Conservation (phyloP, 306 rosid genomes). For the Psophocarpus tetragonolobus region DNA sequence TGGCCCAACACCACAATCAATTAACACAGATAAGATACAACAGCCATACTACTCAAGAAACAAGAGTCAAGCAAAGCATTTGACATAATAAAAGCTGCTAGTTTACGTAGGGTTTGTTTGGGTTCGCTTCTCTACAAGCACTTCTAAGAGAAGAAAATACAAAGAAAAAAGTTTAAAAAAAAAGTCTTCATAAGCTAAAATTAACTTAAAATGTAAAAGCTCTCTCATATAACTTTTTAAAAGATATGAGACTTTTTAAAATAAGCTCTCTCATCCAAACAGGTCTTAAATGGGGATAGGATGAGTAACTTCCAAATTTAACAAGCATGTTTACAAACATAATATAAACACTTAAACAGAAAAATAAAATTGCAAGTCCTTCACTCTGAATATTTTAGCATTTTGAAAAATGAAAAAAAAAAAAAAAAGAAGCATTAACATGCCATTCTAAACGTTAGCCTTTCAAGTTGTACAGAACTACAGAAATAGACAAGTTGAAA, state of each 20-base stretch:
- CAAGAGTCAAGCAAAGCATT: not conserved
- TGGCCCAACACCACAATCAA: constrained; percentile 24
- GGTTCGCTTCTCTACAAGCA: too few species aligned
- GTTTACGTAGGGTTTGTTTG: too few species aligned
- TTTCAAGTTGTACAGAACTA: not conserved
- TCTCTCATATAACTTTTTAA: too few species aligned
- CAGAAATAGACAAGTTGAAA: constrained; percentile 7
- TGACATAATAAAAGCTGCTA: not conserved
- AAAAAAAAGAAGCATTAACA: not conserved
- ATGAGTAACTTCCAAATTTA: not conserved
- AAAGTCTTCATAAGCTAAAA: too few species aligned
- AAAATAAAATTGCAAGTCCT: not conserved
- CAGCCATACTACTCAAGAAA: constrained; percentile 5
- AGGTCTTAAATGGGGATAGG: not conserved
- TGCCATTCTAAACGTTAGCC: not conserved
- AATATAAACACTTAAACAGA: not conserved
- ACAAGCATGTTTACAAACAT: not conserved
- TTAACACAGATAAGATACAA: constrained; percentile 6
- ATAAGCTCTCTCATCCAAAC: too few species aligned
- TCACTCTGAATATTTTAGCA: not conserved
- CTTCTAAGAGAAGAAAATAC: too few species aligned
- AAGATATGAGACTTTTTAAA: too few species aligned
- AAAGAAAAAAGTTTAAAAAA: too few species aligned
- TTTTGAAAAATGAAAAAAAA: not conserved
- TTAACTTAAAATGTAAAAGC: too few species aligned